These are phyloP conservation scores for Phaffia rhodozyma DNA, from an alignment of 1,284 basidiomycete species.

Conservation along the genomic window DNA sequence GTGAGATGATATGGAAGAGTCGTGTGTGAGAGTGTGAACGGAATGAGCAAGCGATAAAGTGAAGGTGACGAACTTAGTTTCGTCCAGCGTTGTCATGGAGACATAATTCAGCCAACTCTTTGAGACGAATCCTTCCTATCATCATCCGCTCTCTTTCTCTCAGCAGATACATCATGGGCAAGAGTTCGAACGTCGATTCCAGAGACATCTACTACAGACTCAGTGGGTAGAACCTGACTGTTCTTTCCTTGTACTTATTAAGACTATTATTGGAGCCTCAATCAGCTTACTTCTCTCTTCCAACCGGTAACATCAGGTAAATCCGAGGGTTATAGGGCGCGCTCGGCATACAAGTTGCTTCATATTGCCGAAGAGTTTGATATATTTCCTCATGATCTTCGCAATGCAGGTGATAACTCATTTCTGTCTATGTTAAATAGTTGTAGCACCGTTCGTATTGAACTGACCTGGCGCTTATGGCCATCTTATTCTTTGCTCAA, in stretches of 20 bases:
- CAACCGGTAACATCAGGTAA: neutral
- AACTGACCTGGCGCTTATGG: no score
- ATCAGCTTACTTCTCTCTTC: neutral
- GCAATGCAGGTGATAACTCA: slow-evolving; percentile 5
- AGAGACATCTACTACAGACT: slow-evolving; percentile 14
- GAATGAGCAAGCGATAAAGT: no score
- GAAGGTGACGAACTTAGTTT: no score
- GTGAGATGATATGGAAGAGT: no score
- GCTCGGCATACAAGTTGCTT: slow-evolving; percentile 45
- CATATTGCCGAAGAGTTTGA: slow-evolving; percentile 42
- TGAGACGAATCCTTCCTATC: no score
- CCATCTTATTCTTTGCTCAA: slow-evolving; percentile 4
- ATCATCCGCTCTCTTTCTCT: no score
- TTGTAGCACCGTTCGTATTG: no score
- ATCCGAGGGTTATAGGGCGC: slow-evolving; percentile 40
- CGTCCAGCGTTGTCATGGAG: no score
- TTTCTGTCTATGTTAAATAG: no score
- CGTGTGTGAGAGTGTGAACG: no score
- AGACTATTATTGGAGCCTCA: neutral
- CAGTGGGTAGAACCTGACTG: neutral
- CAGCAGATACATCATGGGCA: neutral
- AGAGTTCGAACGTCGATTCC: slow-evolving; percentile 1
- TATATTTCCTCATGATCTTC: slow-evolving; percentile 33
- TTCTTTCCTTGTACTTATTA: neutral
- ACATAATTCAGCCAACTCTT: no score